These are phyloP conservation scores for Tetrahymena elliotti DNA, from an alignment of 73 alveolate genomes.

Conservation along the genomic window DNA sequence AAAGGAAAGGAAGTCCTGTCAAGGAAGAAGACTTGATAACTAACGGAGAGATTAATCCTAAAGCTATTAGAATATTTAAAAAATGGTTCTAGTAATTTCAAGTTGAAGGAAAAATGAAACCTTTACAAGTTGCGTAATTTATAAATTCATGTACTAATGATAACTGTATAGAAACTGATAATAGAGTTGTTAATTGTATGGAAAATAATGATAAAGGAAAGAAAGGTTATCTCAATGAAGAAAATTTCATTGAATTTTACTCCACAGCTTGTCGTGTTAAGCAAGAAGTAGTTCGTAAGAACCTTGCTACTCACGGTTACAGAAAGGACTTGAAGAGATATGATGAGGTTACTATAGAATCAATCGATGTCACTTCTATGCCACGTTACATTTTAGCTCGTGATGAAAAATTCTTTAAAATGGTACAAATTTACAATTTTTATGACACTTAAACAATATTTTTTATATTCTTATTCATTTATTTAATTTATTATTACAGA, in stretches of 20 bases:
- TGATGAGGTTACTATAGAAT: constrained; percentile 29
- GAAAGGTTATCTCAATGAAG: constrained; percentile 47
- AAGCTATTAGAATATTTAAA: constrained; percentile 52
- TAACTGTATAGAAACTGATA: constrained; percentile 51
- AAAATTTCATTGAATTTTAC: constrained; percentile 61
- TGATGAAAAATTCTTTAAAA: constrained; percentile 51
- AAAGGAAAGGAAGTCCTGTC: constrained; percentile 1
- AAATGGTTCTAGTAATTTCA: constrained; percentile 58
- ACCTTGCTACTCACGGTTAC: constrained; percentile 52
- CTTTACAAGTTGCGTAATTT: constrained; percentile 55
- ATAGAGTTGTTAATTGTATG: constrained; percentile 45
- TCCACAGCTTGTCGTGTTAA: constrained; percentile 42
- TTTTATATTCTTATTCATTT: neutral
- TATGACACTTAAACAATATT: constrained; percentile 17
- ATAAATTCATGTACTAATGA: constrained; percentile 72
- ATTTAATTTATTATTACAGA: neutral
- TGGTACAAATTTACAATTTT: constrained; percentile 14
- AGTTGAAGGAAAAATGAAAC: constrained; percentile 57
- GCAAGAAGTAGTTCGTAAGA: constrained; percentile 69
- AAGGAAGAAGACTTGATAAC: constrained; percentile 13
- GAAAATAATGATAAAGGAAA: constrained; percentile 51
- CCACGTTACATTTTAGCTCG: constrained; percentile 70
- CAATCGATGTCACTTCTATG: constrained; percentile 23
- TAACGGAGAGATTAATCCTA: constrained; percentile 31
- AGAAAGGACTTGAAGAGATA: constrained; percentile 60